Base-by-base conservation (phyloP, 306 rosid species). In the Coriaria nepalensis region DNA sequence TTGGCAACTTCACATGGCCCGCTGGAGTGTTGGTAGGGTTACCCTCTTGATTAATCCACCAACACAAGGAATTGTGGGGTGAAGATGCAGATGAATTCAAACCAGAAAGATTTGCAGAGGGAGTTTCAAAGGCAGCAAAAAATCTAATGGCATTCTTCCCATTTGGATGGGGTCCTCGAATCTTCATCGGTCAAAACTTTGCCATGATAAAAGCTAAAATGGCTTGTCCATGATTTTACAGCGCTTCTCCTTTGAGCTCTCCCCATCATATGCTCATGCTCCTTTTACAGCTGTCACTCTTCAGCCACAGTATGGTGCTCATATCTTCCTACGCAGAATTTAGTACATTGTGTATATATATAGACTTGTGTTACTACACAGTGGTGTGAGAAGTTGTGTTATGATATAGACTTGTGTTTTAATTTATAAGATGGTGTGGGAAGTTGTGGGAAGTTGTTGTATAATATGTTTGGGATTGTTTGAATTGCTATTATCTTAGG, bases 101-200 rank as follows among this genome's bases (percentile, higher is more conserved):
- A 7, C 84, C 93, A 13, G 76, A 76, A 39, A 76, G 87, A 29
- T 78, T 82, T 40, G 55, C 72, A 0, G 76, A 68, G 43, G 84
- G 81, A 36, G 12, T 78, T 58, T 50, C 48, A 0, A 76, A 73
- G 56, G 84, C 84, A 40, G 63, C 81, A 7, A 73, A 71, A 11
- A 56, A 71, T 7, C 59, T 4, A 66, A 12, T 35, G 32, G 52
- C 67, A 5, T 76, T 57, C 56, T 43, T 78, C 9, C 86, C 93
- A 0, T 81, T 81, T 45, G 80, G 93, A 10, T 49, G 80, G 61
- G 93, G 80, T 52, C 86, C 80, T 29, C 52, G 93, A 35, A 60
- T 73, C 5, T 81, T 82, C 70, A 67, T 81, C 8, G 86, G 80
- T 10, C 80, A 72, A 59, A 78, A 69, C 48, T 81, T 72, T 50